A percentile compares a stretch with the other conserved stretches of the same genome.
Conservation (phyloP, 2,329 filamentous ascomycete species). For the Tolypocladium album region DNA sequence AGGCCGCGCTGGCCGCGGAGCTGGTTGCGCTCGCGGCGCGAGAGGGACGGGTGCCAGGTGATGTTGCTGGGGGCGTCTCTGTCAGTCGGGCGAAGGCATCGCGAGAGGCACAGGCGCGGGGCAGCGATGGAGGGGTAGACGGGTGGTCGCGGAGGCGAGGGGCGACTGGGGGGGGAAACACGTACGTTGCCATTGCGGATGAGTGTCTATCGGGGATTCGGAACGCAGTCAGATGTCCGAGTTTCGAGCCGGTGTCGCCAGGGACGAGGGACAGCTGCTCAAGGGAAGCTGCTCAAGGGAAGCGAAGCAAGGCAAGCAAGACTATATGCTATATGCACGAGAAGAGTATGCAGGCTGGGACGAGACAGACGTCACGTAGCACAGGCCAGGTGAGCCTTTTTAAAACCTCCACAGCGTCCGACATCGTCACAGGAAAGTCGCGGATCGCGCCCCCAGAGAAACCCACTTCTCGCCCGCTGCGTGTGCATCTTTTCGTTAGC, state of each 20-base stretch:
- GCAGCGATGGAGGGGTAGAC: neutral
- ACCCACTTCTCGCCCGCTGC: neutral
- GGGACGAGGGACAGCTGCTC: neutral
- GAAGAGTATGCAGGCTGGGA: neutral
- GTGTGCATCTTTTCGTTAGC: neutral
- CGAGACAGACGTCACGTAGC: neutral
- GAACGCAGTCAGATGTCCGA: neutral
- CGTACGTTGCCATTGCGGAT: conserved; percentile 10
- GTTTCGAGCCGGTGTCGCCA: neutral
- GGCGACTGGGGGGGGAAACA: neutral
- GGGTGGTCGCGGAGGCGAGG: neutral
- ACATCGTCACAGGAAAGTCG: neutral
- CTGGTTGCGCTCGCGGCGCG: conserved; percentile 63
- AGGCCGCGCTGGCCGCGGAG: conserved; percentile 77
- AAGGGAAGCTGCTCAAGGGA: neutral
- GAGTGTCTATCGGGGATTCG: neutral
- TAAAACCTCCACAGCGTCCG: neutral
- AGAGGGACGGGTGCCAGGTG: conserved; percentile 78
- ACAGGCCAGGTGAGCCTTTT: neutral
- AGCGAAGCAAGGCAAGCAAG: neutral
- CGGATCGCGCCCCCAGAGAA: neutral
- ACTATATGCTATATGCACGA: neutral
- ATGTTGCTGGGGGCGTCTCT: conserved; percentile 54
- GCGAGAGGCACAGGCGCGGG: neutral
- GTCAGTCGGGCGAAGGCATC: neutral